Base-by-base conservation (phyloP, 345 rosid species). In the Eucalyptus curtisii region DNA sequence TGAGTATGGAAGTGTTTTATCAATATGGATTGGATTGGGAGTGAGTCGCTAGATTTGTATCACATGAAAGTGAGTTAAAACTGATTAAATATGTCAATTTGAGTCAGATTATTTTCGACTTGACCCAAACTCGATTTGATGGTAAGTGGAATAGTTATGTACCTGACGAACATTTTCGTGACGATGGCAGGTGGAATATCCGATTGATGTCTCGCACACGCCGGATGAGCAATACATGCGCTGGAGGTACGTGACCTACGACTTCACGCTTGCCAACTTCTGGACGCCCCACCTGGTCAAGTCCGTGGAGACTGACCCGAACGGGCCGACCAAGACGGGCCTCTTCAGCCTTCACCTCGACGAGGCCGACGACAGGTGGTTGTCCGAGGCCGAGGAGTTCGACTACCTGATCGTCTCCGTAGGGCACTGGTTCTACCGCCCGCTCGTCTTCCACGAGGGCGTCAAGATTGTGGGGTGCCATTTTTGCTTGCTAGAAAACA, bases 351-450 rank as follows among this genome's bases (percentile, higher is more conserved):
- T 97, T 52, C 86, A 96, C 91, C 97, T 97, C 1, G 99, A 97
- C 45, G 93, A 96, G 50, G 87, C 88, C 10, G 95, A 95, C 33
- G 91, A 88, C 76, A 86, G 87, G 17, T 97, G 99, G 99, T 91
- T 93, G 1, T 25, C 95, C 30, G 94, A 95, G 55, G 90, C 95
- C 14, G 92, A 87, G 42, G 94, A 90, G 6, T 96, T 96, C 50
- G 95, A 96, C 85, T 95, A 95, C 88, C 52, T 96, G 17, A 91
- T 97, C 91, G 66, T 96, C 89, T 94, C 93, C 2, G 91, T 95
- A 0, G 99, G 99, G n/a, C 97, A 95, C n/a, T 97, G 99, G 99
- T 96, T 96, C 91, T 95, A 37, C 89, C 95, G 98, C 1, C 94
- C 99, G 2, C 53, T 90, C 0, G 87, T 96, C 48, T 96, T 92